Conservation (phyloP, 2,329 filamentous ascomycete genomes). For the Aspergillus sp. region DNA sequence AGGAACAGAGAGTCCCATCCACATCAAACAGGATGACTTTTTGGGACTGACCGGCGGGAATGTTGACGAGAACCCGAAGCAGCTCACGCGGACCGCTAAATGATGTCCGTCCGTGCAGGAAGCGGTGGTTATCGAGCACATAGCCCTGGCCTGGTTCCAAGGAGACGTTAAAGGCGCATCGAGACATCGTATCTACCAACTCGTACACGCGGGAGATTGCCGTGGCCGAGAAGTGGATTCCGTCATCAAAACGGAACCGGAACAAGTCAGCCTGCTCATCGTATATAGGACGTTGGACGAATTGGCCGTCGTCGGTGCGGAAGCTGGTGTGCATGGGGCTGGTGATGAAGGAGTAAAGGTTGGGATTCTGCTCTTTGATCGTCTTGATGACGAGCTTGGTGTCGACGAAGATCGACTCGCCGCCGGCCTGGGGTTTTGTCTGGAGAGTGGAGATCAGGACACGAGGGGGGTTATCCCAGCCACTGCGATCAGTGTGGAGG, state of each 20-base stretch:
- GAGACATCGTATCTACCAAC: conserved; percentile 7
- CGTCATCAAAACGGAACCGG: conserved; percentile 15
- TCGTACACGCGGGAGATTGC: conserved; percentile 5
- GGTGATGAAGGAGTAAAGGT: conserved; percentile 10
- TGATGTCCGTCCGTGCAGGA: conserved; percentile 10
- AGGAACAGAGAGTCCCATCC: conserved; percentile 14
- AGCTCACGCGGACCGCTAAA: conserved; percentile 12
- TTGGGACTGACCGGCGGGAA: not conserved
- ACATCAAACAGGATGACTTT: conserved; percentile 13
- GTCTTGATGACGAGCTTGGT: conserved; percentile 4
- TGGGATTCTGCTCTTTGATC: conserved; percentile 6
- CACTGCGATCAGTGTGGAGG: conserved; percentile 15
- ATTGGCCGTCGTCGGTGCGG: conserved; percentile 8
- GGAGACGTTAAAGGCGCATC: conserved; percentile 7
- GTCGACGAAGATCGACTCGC: conserved; percentile 12
- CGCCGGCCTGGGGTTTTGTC: conserved; percentile 7
- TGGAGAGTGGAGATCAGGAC: conserved; percentile 11
- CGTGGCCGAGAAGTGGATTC: conserved; percentile 11
- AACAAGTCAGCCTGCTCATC: conserved; percentile 7
- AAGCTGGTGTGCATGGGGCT: conserved; percentile 10
- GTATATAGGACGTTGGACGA: conserved; percentile 12
- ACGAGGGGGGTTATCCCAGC: conserved; percentile 12
- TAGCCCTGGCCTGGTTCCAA: conserved; percentile 12
- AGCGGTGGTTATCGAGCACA: conserved; percentile 13
- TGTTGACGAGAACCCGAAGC: conserved; percentile 9